phyloP scores from a whole-genome alignment of 192 early-diverging fungal species.

The Gaertneriomyces semiglobifer region DNA sequence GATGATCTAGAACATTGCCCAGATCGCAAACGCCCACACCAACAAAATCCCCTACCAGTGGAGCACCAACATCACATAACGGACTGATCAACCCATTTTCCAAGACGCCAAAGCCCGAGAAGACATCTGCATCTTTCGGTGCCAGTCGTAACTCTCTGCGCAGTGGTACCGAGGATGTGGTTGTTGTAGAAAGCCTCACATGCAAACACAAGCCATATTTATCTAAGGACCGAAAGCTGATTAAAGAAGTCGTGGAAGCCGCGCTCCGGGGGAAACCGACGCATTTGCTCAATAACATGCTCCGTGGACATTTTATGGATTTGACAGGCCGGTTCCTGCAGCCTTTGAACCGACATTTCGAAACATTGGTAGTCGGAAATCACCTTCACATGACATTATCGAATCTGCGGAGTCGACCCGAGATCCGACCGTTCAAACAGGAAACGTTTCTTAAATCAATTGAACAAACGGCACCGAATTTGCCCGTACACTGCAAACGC shows the following conservation, averaged over 20 bases:
- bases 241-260: constrained; percentile 72
- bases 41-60: no score
- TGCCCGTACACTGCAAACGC: constrained; percentile 51
- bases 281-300: constrained; percentile 82
- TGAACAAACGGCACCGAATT: constrained; percentile 48
- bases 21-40: no score
- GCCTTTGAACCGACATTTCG: constrained; percentile 93
- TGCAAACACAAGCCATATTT: constrained; percentile 78
- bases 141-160: no score
- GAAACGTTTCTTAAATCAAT: constrained; percentile 69
- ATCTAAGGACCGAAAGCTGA: constrained; percentile 74
- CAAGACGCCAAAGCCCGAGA: neutral
- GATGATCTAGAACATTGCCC: no score
- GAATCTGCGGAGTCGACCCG: constrained; percentile 45
- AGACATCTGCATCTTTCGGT: no score
- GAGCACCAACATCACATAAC: no score
- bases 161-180: neutral
- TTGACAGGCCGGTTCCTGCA: constrained; percentile 90
- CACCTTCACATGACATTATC: constrained; percentile 52
- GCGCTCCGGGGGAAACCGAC: constrained; percentile 61
- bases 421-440: constrained; percentile 75
- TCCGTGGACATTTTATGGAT: constrained; percentile 89
- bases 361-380: constrained; percentile 74
- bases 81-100: no score
- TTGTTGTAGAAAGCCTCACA: constrained; percentile 10